Conservation (phyloP, 345 rosid genomes). For the Linum trigynum region DNA sequence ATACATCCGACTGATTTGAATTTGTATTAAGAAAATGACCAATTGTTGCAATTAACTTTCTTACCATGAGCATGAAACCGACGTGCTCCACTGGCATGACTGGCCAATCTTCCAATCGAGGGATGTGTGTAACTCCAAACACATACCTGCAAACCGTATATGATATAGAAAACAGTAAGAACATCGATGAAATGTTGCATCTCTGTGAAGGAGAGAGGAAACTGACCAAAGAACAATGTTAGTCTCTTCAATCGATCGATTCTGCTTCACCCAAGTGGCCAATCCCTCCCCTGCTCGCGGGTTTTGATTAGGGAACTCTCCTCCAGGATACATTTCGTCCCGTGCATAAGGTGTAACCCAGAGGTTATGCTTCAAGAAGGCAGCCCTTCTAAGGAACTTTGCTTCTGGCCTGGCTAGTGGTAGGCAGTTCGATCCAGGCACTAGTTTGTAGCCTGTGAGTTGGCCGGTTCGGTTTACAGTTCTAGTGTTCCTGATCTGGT, state of each 20-base stretch:
- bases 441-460: slow-evolving; percentile 69
- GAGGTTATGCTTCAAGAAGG: slow-evolving; percentile 73
- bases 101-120: slow-evolving; percentile 93
- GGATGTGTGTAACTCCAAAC: slow-evolving; percentile 81
- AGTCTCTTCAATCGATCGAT: slow-evolving; percentile 74
- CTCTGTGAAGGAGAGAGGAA: not conserved
- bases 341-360: slow-evolving; percentile 74
- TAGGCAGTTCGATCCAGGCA: slow-evolving; percentile 83
- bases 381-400: slow-evolving; percentile 73
- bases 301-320: slow-evolving; percentile 90
- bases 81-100: slow-evolving; percentile 84
- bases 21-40: too few relatives aligned
- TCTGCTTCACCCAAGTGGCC: slow-evolving; percentile 73
- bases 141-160: slow-evolving; percentile 48
- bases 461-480: slow-evolving; percentile 86
- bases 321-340: slow-evolving; percentile 75
- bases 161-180: not conserved
- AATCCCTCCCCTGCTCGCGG: slow-evolving; percentile 85
- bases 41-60: too few relatives aligned
- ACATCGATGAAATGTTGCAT: not conserved
- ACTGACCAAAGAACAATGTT: slow-evolving; percentile 76
- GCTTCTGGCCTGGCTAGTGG: slow-evolving; percentile 84
- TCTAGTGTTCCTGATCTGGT: slow-evolving; percentile 79
- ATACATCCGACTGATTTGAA: too few relatives aligned
- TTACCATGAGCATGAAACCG: slow-evolving; percentile 81